A percentile compares a stretch with the other conserved stretches of the same genome.
Evolutionary conservation across 2,329 filamentous ascomycete species (phyloP).

Genomic region (Xylariales sp.): DNA sequence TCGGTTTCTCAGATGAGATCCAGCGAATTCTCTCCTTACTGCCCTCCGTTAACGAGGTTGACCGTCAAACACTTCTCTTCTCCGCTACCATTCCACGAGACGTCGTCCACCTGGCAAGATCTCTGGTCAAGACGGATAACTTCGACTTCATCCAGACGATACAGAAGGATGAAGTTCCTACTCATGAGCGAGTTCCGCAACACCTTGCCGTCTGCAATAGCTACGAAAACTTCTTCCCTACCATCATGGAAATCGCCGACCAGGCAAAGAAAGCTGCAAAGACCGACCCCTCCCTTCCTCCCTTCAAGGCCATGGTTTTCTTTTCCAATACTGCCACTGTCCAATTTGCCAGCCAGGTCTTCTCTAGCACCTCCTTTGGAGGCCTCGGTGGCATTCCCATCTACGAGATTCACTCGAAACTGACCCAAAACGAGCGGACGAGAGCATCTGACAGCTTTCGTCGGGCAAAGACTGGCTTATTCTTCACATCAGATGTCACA

Average conservation of each 20-base stretch:
- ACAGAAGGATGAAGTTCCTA: conserved; percentile 72
- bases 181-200: conserved; percentile 82
- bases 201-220: conserved; percentile 62
- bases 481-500: conserved; percentile 77
- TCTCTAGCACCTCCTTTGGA: conserved; percentile 40
- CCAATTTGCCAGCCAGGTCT: conserved; percentile 56
- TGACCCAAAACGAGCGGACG: conserved; percentile 68
- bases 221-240: conserved; percentile 72
- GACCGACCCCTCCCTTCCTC: conserved; percentile 36
- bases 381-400: conserved; percentile 32
- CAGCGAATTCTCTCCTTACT: conserved; percentile 56
- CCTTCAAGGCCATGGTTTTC: conserved; percentile 97
- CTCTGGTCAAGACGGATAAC: conserved; percentile 69
- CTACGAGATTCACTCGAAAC: conserved; percentile 72
- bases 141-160: conserved; percentile 95
- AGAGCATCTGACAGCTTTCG: conserved; percentile 70
- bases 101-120: conserved; percentile 74
- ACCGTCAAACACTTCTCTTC: conserved; percentile 89
- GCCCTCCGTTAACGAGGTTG: conserved; percentile 57
- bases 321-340: conserved; percentile 76
- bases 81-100: conserved; percentile 87
- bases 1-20: conserved; percentile 71
- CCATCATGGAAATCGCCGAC: conserved; percentile 71
- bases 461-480: conserved; percentile 52
- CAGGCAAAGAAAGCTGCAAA: conserved; percentile 46